Evolutionary conservation across 2,329 filamentous ascomycete species (phyloP).

Genomic region (Cordyceps javanica): DNA sequence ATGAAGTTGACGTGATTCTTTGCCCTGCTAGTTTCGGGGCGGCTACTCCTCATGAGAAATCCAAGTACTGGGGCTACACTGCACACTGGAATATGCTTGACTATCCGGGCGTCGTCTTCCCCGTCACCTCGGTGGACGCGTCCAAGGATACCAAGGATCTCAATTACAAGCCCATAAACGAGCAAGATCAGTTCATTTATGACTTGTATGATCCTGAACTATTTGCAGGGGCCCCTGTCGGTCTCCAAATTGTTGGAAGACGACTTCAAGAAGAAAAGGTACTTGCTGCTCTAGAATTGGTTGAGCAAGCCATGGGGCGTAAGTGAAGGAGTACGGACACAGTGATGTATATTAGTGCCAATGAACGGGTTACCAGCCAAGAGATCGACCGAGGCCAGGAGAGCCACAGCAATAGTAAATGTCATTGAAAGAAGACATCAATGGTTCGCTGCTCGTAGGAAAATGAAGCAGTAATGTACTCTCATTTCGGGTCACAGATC

Average conservation of each 20-base stretch:
- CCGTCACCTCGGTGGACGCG: slow-evolving; percentile 34
- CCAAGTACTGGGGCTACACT: slow-evolving; percentile 58
- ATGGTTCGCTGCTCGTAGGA: no score
- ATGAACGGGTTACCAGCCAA: no score
- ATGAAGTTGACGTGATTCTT: slow-evolving; percentile 53
- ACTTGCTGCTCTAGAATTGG: slow-evolving; percentile 19
- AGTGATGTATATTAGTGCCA: background rate
- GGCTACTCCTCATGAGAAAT: slow-evolving; percentile 35
- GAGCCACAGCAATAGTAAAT: no score
- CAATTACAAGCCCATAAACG: slow-evolving; percentile 22
- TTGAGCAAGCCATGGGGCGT: slow-evolving; percentile 21
- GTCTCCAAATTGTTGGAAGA: slow-evolving; percentile 23
- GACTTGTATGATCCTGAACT: slow-evolving; percentile 24
- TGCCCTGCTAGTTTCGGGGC: slow-evolving; percentile 53
- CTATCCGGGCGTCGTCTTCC: slow-evolving; percentile 57
- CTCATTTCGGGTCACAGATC: no score
- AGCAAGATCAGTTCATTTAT: slow-evolving; percentile 23
- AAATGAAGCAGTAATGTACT: no score
- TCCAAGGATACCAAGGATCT: slow-evolving; percentile 20
- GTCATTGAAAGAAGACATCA: no score
- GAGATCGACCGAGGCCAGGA: no score
- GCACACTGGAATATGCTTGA: slow-evolving; percentile 64
- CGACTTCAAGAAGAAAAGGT: slow-evolving; percentile 27
- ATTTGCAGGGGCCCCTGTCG: slow-evolving; percentile 22
- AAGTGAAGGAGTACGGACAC: background rate